phyloP scores from a whole-genome alignment of 768 basidiomycete genomes.

The Xerocomellus intermedius region DNA sequence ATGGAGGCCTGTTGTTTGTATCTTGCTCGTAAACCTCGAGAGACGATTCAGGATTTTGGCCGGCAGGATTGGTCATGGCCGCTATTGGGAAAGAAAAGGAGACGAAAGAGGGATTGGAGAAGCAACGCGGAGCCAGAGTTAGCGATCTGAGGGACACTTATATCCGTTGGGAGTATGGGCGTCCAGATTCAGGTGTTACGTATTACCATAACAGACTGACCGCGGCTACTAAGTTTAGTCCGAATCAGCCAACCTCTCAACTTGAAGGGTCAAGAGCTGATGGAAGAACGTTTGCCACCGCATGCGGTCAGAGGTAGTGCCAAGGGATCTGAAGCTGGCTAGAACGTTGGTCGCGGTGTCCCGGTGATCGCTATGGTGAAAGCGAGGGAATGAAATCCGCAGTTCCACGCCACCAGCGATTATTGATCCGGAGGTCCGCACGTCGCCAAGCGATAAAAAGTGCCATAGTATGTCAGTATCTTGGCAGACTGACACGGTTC shows the following conservation, averaged over 20 bases:
- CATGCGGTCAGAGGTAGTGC: background rate
- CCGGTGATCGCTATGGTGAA: slow-evolving; percentile 11
- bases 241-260: background rate
- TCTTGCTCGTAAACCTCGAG: slow-evolving; percentile 32
- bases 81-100: background rate
- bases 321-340: too few species aligned
- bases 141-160: background rate
- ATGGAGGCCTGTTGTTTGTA: slow-evolving; percentile 36
- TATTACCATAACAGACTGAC: slow-evolving; percentile 1
- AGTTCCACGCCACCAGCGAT: background rate
- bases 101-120: background rate
- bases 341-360: background rate
- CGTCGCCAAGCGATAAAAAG: background rate
- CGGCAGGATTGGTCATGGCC: slow-evolving; percentile 11
- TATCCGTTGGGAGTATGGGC: background rate
- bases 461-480: too few species aligned
- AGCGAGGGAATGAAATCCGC: background rate
- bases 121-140: background rate
- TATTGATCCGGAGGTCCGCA: background rate
- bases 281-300: slow-evolving; percentile 13
- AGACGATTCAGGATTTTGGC: slow-evolving; percentile 1
- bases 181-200: background rate
- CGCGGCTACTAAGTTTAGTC: background rate
- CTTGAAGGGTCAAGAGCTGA: background rate
- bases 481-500: too few species aligned